Evolutionary conservation across 176 grass and related monocot genomes (phyloP), one percentile per base, ranked within the genome.

Genomic region (Juncus effusus): DNA sequence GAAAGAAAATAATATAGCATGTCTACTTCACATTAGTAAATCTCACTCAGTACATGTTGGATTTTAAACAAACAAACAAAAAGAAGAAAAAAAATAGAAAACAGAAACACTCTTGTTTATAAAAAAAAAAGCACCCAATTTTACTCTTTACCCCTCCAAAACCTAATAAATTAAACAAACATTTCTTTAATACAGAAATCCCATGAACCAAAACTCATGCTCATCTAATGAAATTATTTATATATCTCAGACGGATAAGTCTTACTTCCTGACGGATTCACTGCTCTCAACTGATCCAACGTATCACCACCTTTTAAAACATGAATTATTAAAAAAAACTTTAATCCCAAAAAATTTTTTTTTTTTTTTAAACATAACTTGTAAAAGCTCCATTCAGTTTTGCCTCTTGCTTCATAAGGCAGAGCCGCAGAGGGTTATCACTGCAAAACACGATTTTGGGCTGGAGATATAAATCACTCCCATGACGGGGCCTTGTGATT

Each of bases 351-450:
- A 3, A 65, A 49, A 16, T n/a, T n/a, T n/a, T n/a, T n/a, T n/a
- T n/a, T n/a, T n/a, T n/a, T n/a, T n/a, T n/a, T n/a, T n/a, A 3
- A 28, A 28, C 19, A 28, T 1, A 60, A 45, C 49, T 94, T 94
- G 77, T 94, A 94, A 63, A 88, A 94, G 62, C 85, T 94, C 89
- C 89, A 94, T 70, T 94, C 89, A 36, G 89, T 94, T 88, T 85
- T 88, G 38, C 84, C 59, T 64, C 89, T 82, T 59, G 81, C 85
- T 59, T 94, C 88, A 85, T 88, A 94, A 16, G 89, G 87, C 53
- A 94, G 19, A 28, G 19, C 19, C 19, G 19, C 19, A 28, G 72
- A 54, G 89, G 89, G 74, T 88, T 94, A 60, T 94, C 89, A 42
- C 89, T 94, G 62, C 82, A 88, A 69, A 94, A 94, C 80, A 85